Conservation (phyloP, 345 rosid genomes). For the Geranium rotundifolium region DNA sequence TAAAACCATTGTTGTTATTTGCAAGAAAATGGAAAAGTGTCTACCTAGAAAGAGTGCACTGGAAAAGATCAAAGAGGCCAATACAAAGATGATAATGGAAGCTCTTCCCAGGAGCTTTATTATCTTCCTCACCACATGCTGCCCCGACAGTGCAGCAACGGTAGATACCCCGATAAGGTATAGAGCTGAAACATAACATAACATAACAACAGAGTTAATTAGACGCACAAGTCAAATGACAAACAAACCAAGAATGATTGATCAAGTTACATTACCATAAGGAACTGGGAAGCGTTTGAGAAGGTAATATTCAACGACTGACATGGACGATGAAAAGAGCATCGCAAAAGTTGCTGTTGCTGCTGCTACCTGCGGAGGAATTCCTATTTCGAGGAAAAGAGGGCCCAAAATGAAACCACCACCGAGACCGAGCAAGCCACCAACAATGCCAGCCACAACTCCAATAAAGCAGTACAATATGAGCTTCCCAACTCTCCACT, state of each 20-base stretch:
- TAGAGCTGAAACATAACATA: constrained; percentile 13
- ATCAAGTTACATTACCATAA: neutral
- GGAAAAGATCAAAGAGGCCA: constrained; percentile 13
- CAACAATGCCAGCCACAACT: constrained; percentile 1
- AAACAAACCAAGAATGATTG: neutral
- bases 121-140: constrained; percentile 8
- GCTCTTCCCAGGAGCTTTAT: constrained; percentile 16
- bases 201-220: too few relatives aligned
- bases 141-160: constrained; percentile 17
- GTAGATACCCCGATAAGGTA: constrained; percentile 13
- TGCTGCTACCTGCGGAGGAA: neutral
- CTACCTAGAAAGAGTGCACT: constrained; percentile 14
- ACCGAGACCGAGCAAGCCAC: too few relatives aligned
- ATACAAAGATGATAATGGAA: constrained; percentile 16
- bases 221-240: too few relatives aligned
- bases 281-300: neutral
- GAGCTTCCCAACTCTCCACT: constrained; percentile 3
- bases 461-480: constrained; percentile 3
- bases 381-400: neutral
- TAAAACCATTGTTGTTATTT: too few relatives aligned
- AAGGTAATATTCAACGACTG: neutral
- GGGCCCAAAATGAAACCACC: too few relatives aligned
- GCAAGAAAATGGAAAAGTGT: too few relatives aligned
- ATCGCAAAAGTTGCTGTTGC: neutral
- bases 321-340: neutral